Evolutionary conservation across 768 basidiomycete genomes (phyloP).

Genomic region (Mycena olivaceomarginata): DNA sequence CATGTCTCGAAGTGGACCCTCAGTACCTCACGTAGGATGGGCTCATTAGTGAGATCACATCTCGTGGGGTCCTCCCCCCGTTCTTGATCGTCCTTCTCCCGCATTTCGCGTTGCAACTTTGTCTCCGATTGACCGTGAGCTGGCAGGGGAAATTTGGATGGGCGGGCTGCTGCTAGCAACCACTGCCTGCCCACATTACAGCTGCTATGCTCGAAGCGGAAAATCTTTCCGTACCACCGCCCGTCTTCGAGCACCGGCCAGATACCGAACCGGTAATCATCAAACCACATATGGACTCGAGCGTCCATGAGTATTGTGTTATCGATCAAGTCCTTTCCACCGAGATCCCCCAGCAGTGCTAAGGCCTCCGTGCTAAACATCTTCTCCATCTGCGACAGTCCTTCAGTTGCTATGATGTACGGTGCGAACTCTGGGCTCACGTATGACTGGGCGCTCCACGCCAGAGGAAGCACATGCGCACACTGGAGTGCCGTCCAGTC

Average conservation of each 20-base stretch:
- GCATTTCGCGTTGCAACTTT: slow-evolving; percentile 14
- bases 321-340: neutral
- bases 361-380: slow-evolving; percentile 11
- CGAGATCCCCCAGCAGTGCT: slow-evolving; percentile 9
- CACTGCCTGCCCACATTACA: slow-evolving; percentile 22
- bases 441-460: slow-evolving; percentile 4
- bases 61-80: slow-evolving; percentile 31
- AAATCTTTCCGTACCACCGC: slow-evolving; percentile 28
- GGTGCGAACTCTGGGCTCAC: neutral
- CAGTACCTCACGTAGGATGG: neutral
- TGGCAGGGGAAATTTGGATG: slow-evolving; percentile 6
- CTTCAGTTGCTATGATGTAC: neutral
- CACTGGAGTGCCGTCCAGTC: slow-evolving; percentile 23
- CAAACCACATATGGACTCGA: slow-evolving; percentile 22
- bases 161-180: slow-evolving; percentile 21
- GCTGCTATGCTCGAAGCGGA: slow-evolving; percentile 24
- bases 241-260: slow-evolving; percentile 10
- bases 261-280: slow-evolving; percentile 31
- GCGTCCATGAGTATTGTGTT: slow-evolving; percentile 34
- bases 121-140: slow-evolving; percentile 7
- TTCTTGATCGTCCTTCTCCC: slow-evolving; percentile 22
- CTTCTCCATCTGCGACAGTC: neutral
- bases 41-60: slow-evolving; percentile 2
- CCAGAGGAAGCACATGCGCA: slow-evolving; percentile 30
- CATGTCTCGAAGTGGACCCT: no score